These are phyloP conservation scores for Baorangia bicolor DNA, from an alignment of 768 basidiomycete genomes.

Conservation along the genomic window DNA sequence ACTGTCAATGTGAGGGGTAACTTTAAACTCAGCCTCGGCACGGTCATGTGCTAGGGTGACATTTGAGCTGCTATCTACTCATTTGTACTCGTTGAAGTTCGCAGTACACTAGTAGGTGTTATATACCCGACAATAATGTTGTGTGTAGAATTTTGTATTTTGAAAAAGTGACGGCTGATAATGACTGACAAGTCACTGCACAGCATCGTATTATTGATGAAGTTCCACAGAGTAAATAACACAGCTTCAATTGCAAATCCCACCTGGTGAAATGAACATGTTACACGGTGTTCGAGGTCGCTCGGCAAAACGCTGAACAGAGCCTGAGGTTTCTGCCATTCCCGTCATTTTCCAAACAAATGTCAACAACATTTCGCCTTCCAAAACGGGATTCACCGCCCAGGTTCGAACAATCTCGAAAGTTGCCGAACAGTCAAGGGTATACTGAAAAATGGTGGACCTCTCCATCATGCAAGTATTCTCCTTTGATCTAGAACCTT, in stretches of 20 bases:
- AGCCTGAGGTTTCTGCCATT: background rate
- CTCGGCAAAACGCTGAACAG: background rate
- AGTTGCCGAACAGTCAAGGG: background rate
- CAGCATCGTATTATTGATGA: no score
- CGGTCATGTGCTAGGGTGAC: no score
- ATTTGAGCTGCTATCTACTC: no score
- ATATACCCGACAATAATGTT: no score
- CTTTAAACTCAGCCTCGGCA: background rate
- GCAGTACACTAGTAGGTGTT: no score
- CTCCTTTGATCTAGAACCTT: conserved; percentile 1
- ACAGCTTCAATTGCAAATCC: background rate
- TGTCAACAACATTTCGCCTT: background rate
- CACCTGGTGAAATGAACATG: background rate
- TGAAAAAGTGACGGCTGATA: background rate
- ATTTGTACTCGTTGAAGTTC: no score
- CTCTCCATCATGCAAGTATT: background rate
- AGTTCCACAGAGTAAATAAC: no score
- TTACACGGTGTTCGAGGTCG: background rate
- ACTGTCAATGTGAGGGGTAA: background rate
- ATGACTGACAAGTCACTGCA: no score
- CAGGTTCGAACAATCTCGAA: conserved; percentile 6
- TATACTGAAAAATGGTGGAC: background rate
- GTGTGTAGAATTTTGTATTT: no score
- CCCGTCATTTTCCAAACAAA: background rate
- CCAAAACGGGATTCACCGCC: conserved; percentile 7